Base-by-base conservation (phyloP, 2,329 filamentous ascomycete genomes). In the Colletotrichum phormii region DNA sequence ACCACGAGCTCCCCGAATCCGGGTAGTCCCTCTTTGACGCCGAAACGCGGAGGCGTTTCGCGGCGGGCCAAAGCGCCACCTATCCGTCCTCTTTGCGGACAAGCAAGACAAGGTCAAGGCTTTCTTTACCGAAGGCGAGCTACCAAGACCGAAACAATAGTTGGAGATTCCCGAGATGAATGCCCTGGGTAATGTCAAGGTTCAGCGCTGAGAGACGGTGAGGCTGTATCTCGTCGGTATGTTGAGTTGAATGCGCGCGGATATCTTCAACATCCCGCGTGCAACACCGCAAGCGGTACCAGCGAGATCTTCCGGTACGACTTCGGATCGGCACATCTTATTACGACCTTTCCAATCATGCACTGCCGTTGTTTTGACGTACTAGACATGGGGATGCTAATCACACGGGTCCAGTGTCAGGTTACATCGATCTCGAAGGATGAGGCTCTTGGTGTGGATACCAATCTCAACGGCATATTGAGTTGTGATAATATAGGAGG, bases 1-100 rank as follows among this genome's bases (percentile, higher is more conserved):
- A 46, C 46, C 13, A n/a, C n/a, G 9, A 57, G 35, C n/a, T 22
- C 24, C 22, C 59, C 66, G 66, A 70, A 37, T 46, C 70, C 54
- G 54, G 66, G 60, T n/a, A 24, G 22, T 37, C 70, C 64, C n/a
- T 64, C 60, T 35, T 57, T 15, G 53, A 70, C 18, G 35, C 35
- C 70, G 70, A 72, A 72, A 72, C 70, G 70, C 35, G 42, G 46
- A 55, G 46, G 31, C 49, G 70, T 72, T 72, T 72, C 70, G 66
- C 54, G 46, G 66, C 58, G 53, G 69, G 69, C 70, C 70, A 72
- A 64, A 72, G 70, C 70, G 66, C 54, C 66, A 63, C 53, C 22
- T 72, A 65, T 53, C 29, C 64, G 57, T 35, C 58, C 64, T 58
- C n/a, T 24, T 22, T 31, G 15, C n/a, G 22, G 26, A 15, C 29